These are phyloP conservation scores for Sicyos edulis DNA, from an alignment of 306 rosid species.

Conservation along the genomic window DNA sequence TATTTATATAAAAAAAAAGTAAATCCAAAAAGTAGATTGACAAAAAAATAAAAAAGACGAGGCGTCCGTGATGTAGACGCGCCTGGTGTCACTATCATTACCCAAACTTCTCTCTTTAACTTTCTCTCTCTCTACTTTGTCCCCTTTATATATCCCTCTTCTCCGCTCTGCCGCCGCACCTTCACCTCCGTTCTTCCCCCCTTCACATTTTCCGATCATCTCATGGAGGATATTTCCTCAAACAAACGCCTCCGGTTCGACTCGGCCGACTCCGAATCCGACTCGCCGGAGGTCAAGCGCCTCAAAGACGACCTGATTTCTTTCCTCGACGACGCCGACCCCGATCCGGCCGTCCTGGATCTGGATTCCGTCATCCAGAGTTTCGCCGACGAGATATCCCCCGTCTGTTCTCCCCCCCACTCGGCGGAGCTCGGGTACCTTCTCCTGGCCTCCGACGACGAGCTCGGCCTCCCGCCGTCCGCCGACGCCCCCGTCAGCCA, in stretches of 20 bases:
- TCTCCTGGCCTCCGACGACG: conserved; percentile 73
- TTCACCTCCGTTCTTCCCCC: conserved; percentile 22
- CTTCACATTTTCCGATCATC: conserved; percentile 20
- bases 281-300: conserved; percentile 44
- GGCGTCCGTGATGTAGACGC: conserved; percentile 67
- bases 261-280: conserved; percentile 34
- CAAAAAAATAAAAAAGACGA: conserved; percentile 27
- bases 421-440: conserved; percentile 57
- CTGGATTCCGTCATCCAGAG: conserved; percentile 14
- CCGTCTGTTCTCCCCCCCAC: conserved; percentile 20
- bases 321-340: conserved; percentile 52
- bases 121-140: conserved; percentile 55
- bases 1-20: not conserved
- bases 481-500: conserved; percentile 14
- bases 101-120: conserved; percentile 6
- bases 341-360: conserved; percentile 19
- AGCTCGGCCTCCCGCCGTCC: conserved; percentile 76
- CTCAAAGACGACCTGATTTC: conserved; percentile 64
- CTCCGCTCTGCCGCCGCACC: conserved; percentile 25
- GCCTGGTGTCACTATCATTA: conserved; percentile 59
- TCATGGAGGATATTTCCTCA: conserved; percentile 32
- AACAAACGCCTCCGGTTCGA: conserved; percentile 66
- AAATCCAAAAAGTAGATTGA: conserved; percentile 6
- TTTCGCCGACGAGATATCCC: conserved; percentile 17
- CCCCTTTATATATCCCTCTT: conserved; percentile 41